phyloP scores from a whole-genome alignment of 2,329 filamentous ascomycete genomes.

The Neopestalotiopsis sp. region DNA sequence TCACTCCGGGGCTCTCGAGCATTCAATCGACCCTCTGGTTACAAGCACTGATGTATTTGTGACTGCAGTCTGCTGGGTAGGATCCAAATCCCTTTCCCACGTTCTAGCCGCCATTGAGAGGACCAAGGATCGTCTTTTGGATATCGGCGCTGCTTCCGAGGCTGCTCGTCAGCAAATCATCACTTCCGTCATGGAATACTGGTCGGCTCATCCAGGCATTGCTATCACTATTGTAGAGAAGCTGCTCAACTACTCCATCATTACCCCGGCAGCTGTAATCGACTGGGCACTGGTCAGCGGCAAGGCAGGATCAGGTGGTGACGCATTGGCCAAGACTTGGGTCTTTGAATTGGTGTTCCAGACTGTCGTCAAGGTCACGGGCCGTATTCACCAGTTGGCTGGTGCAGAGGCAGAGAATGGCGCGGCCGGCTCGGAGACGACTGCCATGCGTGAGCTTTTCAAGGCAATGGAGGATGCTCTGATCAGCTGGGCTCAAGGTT shows the following conservation, averaged over 20 bases:
- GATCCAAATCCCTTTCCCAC: constrained; percentile 94
- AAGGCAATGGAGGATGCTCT: constrained; percentile 80
- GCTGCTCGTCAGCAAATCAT: constrained; percentile 87
- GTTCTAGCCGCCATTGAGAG: constrained; percentile 95
- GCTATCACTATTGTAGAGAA: constrained; percentile 95
- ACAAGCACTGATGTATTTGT: constrained; percentile 93
- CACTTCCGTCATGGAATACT: constrained; percentile 88
- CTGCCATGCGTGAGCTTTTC: constrained; percentile 81
- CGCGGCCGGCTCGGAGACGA: constrained; percentile 66
- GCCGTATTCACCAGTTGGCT: constrained; percentile 82
- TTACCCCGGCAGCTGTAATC: constrained; percentile 83
- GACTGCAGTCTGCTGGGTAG: constrained; percentile 90
- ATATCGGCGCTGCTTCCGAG: constrained; percentile 76
- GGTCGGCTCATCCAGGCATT: constrained; percentile 89
- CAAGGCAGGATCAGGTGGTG: constrained; percentile 59
- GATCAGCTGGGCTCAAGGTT: constrained; percentile 72
- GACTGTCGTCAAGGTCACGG: constrained; percentile 89
- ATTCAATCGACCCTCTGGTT: constrained; percentile 78
- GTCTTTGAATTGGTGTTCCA: constrained; percentile 90
- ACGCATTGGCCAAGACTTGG: constrained; percentile 73
- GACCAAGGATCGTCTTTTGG: constrained; percentile 85
- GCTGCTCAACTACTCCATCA: constrained; percentile 94
- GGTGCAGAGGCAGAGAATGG: constrained; percentile 60
- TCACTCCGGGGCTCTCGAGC: constrained; percentile 75
- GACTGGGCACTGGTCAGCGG: constrained; percentile 82